Evolutionary conservation across 2,329 filamentous ascomycete genomes (phyloP).

Genomic region (Monilinia polystroma): DNA sequence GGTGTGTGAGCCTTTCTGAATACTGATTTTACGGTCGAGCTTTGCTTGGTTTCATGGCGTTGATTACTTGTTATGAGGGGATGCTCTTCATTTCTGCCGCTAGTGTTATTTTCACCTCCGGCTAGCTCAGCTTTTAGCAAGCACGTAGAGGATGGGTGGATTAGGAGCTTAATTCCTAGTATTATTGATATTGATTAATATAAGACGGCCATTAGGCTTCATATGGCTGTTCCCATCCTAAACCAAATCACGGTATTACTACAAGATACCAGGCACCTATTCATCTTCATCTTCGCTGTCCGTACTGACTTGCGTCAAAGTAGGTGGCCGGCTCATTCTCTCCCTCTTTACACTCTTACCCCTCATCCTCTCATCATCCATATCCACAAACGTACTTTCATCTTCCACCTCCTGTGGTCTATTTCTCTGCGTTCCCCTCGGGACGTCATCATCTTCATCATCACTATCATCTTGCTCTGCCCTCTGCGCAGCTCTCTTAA

Average conservation of each 20-base stretch:
- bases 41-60: too few species aligned
- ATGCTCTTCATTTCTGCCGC: too few species aligned
- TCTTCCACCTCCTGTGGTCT: slow-evolving; percentile 5
- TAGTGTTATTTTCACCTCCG: too few species aligned
- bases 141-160: neutral
- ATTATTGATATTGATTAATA: neutral
- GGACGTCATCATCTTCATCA: slow-evolving; percentile 36
- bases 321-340: slow-evolving; percentile 1
- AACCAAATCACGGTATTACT: too few species aligned
- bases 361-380: slow-evolving; percentile 6
- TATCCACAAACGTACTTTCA: slow-evolving; percentile 14
- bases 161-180: neutral
- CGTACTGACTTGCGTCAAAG: slow-evolving; percentile 1
- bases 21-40: too few species aligned
- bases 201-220: neutral
- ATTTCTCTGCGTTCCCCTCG: slow-evolving; percentile 6
- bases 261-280: neutral
- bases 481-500: slow-evolving; percentile 52
- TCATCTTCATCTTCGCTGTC: slow-evolving; percentile 8
- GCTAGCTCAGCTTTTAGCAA: too few species aligned
- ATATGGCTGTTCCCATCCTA: neutral
- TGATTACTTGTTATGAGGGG: too few species aligned
- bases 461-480: slow-evolving; percentile 47
- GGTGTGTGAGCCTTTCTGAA: too few species aligned
- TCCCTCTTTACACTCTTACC: neutral